Evolutionary conservation across 2,329 filamentous ascomycete species (phyloP).

Genomic region (Microsporum canis): DNA sequence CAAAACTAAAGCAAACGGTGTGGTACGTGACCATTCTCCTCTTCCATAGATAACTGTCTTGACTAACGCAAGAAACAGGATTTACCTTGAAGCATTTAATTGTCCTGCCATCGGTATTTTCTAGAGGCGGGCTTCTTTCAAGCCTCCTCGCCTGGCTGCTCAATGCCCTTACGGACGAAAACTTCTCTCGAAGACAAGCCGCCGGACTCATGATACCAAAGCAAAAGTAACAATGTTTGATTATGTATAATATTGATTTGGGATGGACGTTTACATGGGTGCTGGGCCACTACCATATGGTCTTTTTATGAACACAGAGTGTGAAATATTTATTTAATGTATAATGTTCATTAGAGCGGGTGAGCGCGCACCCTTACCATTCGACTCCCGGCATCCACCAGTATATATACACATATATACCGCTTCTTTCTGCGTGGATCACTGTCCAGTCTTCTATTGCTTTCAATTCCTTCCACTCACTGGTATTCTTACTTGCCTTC

Average conservation of each 20-base stretch:
- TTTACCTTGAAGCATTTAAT: background rate
- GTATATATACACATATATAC: background rate
- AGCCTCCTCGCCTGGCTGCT: background rate
- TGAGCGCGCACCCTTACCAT: background rate
- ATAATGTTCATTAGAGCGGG: background rate
- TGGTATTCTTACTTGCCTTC: no score
- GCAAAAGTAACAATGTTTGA: background rate
- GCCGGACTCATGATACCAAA: background rate
- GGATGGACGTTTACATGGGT: background rate
- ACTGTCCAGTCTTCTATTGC: background rate
- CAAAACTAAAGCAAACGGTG: background rate
- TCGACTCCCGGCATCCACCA: background rate
- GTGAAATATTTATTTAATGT: background rate
- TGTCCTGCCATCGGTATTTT: background rate
- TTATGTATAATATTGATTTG: background rate
- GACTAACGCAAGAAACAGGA: background rate
- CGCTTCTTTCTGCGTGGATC: background rate
- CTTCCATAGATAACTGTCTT: background rate
- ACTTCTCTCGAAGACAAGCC: background rate
- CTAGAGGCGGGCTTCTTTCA: background rate
- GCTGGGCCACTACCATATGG: background rate
- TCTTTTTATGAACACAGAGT: background rate
- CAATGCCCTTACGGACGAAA: background rate
- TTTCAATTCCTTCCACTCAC: background rate
- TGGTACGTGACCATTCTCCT: background rate